These are phyloP conservation scores for Hypoxylon sp. DNA, from an alignment of 2,329 filamentous ascomycete genomes.

Conservation along the genomic window DNA sequence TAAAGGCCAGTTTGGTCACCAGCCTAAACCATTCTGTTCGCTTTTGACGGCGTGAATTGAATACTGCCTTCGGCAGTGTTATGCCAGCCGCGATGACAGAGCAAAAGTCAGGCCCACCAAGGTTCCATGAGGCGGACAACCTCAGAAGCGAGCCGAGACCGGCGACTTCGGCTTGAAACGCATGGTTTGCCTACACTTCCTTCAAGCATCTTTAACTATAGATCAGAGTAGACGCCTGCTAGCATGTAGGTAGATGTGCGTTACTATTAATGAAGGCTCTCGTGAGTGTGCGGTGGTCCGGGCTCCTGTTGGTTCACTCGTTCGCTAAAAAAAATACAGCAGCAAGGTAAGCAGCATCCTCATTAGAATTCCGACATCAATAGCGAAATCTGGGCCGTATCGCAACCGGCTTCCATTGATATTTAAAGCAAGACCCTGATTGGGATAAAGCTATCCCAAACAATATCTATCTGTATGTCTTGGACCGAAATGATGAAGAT, in stretches of 20 bases:
- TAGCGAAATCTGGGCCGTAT: no score
- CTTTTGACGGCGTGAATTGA: constrained; percentile 11
- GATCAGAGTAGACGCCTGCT: not conserved
- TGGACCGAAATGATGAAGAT: no score
- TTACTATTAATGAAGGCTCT: no score
- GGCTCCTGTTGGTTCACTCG: no score
- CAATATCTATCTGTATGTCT: no score
- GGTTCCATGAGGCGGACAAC: not conserved
- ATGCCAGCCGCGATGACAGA: not conserved
- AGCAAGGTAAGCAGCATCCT: not conserved
- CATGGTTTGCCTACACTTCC: not conserved
- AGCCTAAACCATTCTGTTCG: no score
- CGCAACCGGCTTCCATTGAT: no score
- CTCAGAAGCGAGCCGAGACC: not conserved
- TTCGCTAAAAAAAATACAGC: not conserved
- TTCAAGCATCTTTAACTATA: not conserved
- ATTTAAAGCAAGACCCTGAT: no score
- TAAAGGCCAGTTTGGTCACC: no score
- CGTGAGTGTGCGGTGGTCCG: no score
- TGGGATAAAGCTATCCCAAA: no score
- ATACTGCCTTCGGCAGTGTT: constrained; percentile 1
- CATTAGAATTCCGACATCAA: not conserved
- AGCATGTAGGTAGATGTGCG: no score
- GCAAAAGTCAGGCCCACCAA: constrained; percentile 4
- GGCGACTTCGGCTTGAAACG: constrained; percentile 3